Evolutionary conservation across 2,329 filamentous ascomycete genomes (phyloP), one percentile per base, ranked within the genome.

Genomic region (Ilyonectria sp.): DNA sequence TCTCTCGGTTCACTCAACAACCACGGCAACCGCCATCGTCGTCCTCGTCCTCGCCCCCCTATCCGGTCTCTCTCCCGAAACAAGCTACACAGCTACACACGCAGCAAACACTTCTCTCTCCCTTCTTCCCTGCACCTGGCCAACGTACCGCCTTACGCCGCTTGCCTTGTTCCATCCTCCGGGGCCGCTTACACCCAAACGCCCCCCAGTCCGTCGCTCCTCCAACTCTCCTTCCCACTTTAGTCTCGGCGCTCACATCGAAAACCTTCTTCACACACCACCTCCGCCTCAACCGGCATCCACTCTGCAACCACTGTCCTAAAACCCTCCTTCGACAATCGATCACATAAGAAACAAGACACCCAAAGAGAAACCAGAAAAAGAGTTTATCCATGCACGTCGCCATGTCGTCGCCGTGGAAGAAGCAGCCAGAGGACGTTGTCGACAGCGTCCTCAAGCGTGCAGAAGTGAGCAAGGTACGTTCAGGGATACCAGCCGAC

Each of bases 401-500:
- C 71, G 84, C 69, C 75, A 90, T 90, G 88, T 83, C 88, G 75
- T 90, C 89, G 73, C 87, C 88, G 67, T 87, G 87, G 81, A 89
- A 89, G 81, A 87, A 87, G 74, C 87, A 91, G 76, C 89, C 89
- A 43, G 89, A 91, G 77, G 87, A 84, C 75, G 90, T 91, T 62
- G 89, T 86, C 61, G 91, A 92, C 79, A 89, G 89, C 80, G 90
- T 94, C 63, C 86, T 93, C 77, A 91, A 91, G 81, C 86, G 92
- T 82, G 91, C 90, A 69, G 91, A 93, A 85, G 89, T 93, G 75
- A 91, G 91, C 86, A 93, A 93, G 87, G 92, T 93, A 84, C 78
- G 86, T 80, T 65, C 68, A 61, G 46, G 49, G 60, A 64, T 68
- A 37, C 50, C 44, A 26, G 33, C 46, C 59, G 53, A 54, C 65